phyloP scores from a whole-genome alignment of 2,329 filamentous ascomycete genomes.

The Trichophaea hybrida region DNA sequence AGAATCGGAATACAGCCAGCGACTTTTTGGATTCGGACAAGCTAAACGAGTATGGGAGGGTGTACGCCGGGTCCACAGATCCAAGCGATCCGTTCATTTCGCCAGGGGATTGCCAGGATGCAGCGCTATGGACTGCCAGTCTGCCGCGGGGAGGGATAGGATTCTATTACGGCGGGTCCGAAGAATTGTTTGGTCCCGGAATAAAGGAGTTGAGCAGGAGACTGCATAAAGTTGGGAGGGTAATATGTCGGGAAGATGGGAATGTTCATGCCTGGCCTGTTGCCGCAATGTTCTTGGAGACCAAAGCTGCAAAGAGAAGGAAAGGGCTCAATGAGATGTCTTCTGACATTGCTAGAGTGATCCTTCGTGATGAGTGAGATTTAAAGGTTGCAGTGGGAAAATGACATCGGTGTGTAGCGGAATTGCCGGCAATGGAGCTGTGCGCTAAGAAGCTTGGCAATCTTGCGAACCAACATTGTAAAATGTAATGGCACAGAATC shows the following conservation, averaged over 20 bases:
- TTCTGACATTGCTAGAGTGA: slow-evolving; percentile 30
- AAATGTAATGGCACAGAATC: too few relatives aligned
- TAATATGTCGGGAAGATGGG: slow-evolving; percentile 46
- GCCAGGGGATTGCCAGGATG: slow-evolving; percentile 54
- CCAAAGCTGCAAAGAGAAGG: slow-evolving; percentile 37
- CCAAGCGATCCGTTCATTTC: slow-evolving; percentile 47
- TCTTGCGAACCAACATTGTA: background rate
- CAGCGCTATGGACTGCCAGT: slow-evolving; percentile 50
- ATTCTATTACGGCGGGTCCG: slow-evolving; percentile 58
- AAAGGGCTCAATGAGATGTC: slow-evolving; percentile 37
- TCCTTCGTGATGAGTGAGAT: slow-evolving; percentile 12
- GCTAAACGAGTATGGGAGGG: slow-evolving; percentile 53
- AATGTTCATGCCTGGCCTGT: slow-evolving; percentile 76
- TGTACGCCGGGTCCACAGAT: slow-evolving; percentile 46
- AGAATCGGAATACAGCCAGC: slow-evolving; percentile 53
- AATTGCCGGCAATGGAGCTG: background rate
- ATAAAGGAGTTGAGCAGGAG: slow-evolving; percentile 46
- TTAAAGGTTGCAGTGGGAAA: background rate
- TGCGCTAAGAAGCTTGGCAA: background rate
- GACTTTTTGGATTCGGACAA: slow-evolving; percentile 59
- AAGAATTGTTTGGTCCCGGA: slow-evolving; percentile 64
- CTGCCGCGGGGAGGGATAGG: slow-evolving; percentile 53
- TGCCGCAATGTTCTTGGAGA: slow-evolving; percentile 45
- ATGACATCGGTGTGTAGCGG: background rate
- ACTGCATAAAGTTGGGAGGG: slow-evolving; percentile 40